Base-by-base conservation (phyloP, 495 filamentous ascomycete species). In the Emericellopsis terricola region DNA sequence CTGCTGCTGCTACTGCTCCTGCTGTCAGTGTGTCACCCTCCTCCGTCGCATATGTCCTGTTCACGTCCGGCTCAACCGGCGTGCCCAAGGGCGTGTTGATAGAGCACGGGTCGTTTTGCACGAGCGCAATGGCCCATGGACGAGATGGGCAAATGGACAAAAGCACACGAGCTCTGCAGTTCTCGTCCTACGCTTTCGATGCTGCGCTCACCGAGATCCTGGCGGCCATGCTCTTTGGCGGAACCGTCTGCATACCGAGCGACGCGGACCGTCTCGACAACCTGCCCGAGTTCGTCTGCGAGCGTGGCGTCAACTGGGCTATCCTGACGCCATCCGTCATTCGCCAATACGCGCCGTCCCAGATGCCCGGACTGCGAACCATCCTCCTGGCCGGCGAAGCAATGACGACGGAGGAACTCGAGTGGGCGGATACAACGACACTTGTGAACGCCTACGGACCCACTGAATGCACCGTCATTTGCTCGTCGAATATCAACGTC, bases 121-220 rank as follows among this genome's bases (percentile, higher is more conserved):
- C 54, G 9, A 4, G 17, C 19, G n/a, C 11, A 26, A 6, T 6
- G 6, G 23, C 23, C 6, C 23, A 26, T 38, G 64, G 62, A 1
- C 48, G 53, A 0, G 54, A 57, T 1, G 44, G 73, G n/a, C 38
- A 52, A 8, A 63, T 78, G 28, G 49, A 60, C 23, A 43, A 60
- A 0, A 44, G 50, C 0, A 69, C 69, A 11, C 53, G 71, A 3
- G 63, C 73, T 5, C 58, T 82, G 41, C 77, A 83, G 39, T 70
- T 78, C 34, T 72, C 76, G 3, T 71, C 71, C 27, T 78, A 71
- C 44, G 71, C 71, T 1, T 78, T 78, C 27, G 79, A 85, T 38
- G 65, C 71, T 17, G 69, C 70, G 29, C 56, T 81, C n/a, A 44
- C 67, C 2, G 78, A 83, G 33, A 70, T 78, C 3, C 66, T 80